phyloP scores from a whole-genome alignment of 495 filamentous ascomycete genomes.

The Talaromyces borbonicus region DNA sequence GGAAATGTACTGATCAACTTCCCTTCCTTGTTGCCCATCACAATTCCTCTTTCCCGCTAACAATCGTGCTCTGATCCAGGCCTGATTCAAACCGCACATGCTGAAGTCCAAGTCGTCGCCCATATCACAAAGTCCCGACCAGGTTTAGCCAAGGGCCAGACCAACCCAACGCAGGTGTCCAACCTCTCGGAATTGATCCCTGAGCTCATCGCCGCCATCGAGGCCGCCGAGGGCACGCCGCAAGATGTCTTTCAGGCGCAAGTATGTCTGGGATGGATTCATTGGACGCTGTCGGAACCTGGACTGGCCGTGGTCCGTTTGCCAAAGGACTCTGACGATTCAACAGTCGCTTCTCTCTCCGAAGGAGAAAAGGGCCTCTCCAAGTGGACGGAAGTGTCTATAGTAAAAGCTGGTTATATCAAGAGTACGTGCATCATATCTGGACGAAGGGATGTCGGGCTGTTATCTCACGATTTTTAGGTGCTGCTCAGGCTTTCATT shows the following conservation, averaged over 20 bases:
- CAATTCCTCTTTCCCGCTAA: slow-evolving; percentile 17
- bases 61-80: slow-evolving; percentile 35
- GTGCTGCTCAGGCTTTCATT: slow-evolving; percentile 50
- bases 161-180: slow-evolving; percentile 32
- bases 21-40: slow-evolving; percentile 8
- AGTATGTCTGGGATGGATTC: slow-evolving; percentile 73
- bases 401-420: slow-evolving; percentile 67
- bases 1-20: slow-evolving; percentile 54
- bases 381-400: slow-evolving; percentile 70
- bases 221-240: slow-evolving; percentile 42
- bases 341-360: slow-evolving; percentile 37
- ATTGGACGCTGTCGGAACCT: slow-evolving; percentile 65
- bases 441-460: slow-evolving; percentile 1
- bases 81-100: slow-evolving; percentile 62
- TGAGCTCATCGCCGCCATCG: slow-evolving; percentile 52
- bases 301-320: slow-evolving; percentile 48
- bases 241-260: slow-evolving; percentile 73
- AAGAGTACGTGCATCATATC: slow-evolving; percentile 39
- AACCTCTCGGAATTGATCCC: slow-evolving; percentile 54
- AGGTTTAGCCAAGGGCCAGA: slow-evolving; percentile 19
- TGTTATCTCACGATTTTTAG: slow-evolving; percentile 21
- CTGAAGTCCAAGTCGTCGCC: slow-evolving; percentile 55
- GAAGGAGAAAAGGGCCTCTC: slow-evolving; percentile 37
- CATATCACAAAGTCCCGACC: slow-evolving; percentile 28
- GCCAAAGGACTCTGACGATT: slow-evolving; percentile 49